Conservation (phyloP, 345 rosid species). For the Gossypium stocksii region DNA sequence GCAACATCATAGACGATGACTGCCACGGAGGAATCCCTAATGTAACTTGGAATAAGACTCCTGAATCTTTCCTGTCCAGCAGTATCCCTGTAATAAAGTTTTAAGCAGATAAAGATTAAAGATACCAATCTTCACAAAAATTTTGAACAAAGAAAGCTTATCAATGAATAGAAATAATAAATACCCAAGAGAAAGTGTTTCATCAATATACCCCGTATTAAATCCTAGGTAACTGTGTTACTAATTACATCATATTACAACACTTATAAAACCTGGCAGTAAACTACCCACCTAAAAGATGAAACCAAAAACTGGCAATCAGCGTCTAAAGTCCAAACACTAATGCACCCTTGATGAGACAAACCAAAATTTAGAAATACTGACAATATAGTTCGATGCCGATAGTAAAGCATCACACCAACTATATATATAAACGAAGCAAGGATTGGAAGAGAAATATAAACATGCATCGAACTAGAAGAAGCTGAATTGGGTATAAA, state of each 20-base stretch:
- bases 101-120: background rate
- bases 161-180: background rate
- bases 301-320: background rate
- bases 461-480: background rate
- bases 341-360: background rate
- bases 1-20: constrained; percentile 89
- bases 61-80: constrained; percentile 90
- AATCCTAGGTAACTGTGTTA: background rate
- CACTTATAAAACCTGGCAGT: background rate
- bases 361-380: background rate
- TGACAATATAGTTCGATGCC: background rate
- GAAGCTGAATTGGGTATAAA: background rate
- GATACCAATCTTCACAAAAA: background rate
- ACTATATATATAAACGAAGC: background rate
- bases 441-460: background rate
- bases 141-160: background rate
- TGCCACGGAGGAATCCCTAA: constrained; percentile 84
- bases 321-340: background rate
- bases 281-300: background rate
- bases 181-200: background rate
- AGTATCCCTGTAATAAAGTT: constrained; percentile 59
- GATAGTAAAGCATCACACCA: background rate
- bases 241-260: background rate
- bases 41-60: constrained; percentile 87
- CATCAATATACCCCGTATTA: background rate